These are phyloP conservation scores for Perkinsus chesapeaki DNA, from an alignment of 169 alveolate genomes.

Conservation along the genomic window DNA sequence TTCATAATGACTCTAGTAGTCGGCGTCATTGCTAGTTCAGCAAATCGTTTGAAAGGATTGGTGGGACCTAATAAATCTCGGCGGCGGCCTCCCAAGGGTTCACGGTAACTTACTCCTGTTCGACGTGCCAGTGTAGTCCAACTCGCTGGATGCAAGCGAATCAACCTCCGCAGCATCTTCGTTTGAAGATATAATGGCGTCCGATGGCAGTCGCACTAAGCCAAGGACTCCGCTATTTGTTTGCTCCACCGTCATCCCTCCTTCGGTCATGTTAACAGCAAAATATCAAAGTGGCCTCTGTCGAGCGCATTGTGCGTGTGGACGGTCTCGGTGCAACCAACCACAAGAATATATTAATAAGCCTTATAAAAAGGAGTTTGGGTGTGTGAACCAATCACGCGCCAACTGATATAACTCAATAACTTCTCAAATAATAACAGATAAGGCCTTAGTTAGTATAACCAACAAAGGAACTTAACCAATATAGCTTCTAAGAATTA, in stretches of 20 bases:
- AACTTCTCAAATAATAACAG: neutral
- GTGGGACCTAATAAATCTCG: neutral
- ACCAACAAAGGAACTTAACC: neutral
- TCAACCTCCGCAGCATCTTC: neutral
- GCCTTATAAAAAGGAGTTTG: neutral
- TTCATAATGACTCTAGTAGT: neutral
- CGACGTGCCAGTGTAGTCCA: neutral
- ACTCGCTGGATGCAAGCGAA: neutral
- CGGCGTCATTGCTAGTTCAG: neutral
- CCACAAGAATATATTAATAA: neutral
- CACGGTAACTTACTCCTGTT: neutral
- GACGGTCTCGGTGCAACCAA: neutral
- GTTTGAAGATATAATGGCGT: neutral
- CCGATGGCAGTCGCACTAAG: neutral
- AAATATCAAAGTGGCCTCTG: no score
- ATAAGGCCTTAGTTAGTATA: neutral
- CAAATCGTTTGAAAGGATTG: neutral
- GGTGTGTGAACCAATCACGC: neutral
- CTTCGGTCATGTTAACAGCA: no score
- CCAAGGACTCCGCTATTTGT: no score
- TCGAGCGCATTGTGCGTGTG: no score
- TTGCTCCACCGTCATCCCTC: no score
- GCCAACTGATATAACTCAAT: neutral
- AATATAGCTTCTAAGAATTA: no score
- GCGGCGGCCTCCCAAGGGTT: neutral